Base-by-base conservation (phyloP, 805 yeast species). In the Candida pini region DNA sequence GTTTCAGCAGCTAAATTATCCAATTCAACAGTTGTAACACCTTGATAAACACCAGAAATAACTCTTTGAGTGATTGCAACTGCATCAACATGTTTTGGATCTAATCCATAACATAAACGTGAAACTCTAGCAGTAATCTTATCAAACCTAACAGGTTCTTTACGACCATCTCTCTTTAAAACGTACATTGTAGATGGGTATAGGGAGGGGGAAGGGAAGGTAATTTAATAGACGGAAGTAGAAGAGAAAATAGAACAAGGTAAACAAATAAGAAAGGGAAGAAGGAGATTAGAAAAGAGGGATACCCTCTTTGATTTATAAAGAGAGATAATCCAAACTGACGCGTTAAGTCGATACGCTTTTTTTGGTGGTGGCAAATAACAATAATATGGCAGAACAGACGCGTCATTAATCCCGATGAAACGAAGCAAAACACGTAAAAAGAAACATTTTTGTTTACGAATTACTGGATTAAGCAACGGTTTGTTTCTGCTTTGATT, bases 51-150 rank as follows among this genome's bases (percentile, higher is more conserved):
- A 59, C 98, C 98, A 10, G 92, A 76, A 44, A 88, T 89, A 50
- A 90, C 94, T 56, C 95, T 76, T 62, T 92, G 97, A 16, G 98
- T 90, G 62, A 92, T 88, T 46, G 92, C 85, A 36, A 85, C 96
- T 24, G 97, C 89, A 56, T 92, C 97, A 40, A 92, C 89, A 61
- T 88, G 96, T 31, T 73, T 74, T 26, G 95, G 71, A 58, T 90
- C 96, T 49, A 92, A 74, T 33, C 97, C 97, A 56, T 92, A 90
- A 51, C 97, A 89, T 43, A 92, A 76, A 55, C 96, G 83, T 47
- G 90, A 83, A 42, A 92, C 84, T 56, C 94, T 76, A 32, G 97
- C 96, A 35, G 97, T 90, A 71, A 92, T 90, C 64, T 90, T 89
- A 63, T 89, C 97, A 62, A 89, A 89, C 59, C 89, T 83, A 40